Base-by-base conservation (phyloP, 257 asterid genomes). In the Leonotis leonurus region DNA sequence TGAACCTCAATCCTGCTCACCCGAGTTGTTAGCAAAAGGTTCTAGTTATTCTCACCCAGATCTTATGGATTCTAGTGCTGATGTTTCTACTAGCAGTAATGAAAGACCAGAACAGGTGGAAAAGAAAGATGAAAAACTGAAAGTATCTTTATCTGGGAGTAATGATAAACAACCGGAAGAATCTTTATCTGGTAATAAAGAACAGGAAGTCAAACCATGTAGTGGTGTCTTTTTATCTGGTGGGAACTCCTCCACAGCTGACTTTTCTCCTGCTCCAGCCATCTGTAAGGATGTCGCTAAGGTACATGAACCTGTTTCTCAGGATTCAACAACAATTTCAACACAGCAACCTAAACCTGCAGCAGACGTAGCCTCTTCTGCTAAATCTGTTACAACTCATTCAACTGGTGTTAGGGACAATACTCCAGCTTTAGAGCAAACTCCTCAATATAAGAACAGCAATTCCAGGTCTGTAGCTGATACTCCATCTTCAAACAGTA, bases 301-400 rank as follows among this genome's bases (percentile, higher is more conserved):
- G 73, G 50, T 73, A 14, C 71, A 40, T 49, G 79, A 65, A 33
- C 71, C 70, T 57, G 73, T 74, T 74, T 53, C 68, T 57, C 64
- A 40, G 64, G 68, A 20, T 50, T 54, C 18, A 37, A 27, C 77
- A 39, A 41, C 60, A 41, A 63, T 50, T 16, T 35, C 50, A 33
- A 68, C 46, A 62, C 71, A 65, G 39, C 76, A 69, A 70, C 56
- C 46, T 49, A 71, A 59, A 74, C 72, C 85, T 67, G 74, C 71
- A n/a, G 67, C 69, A 44, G 80, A 69, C 16, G 22, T 45, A 22
- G 68, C 83, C 6, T 75, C 85, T 24, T 73, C 94, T 52, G 64
- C 73, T 35, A 55, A 70, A 33, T 49, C 81, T 50, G 35, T 70
- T 51, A 46, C 74, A 54, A 60, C 78, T 39, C 55, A 25, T 48